Conservation (phyloP, 805 yeast species). For the Candida vaughaniae region DNA sequence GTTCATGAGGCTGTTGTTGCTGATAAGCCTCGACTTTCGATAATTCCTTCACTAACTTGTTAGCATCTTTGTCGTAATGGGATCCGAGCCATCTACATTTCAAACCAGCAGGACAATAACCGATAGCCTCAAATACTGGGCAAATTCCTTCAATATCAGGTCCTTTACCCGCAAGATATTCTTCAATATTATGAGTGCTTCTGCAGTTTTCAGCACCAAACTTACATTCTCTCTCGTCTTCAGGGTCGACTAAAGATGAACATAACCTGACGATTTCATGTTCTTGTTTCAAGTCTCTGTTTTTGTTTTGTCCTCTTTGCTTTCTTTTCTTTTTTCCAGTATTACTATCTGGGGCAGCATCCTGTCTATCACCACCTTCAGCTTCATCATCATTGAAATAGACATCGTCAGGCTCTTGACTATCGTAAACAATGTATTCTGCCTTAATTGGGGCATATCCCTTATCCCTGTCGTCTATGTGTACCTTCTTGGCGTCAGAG, state of each 20-base stretch:
- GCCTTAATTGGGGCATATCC: constrained; percentile 74
- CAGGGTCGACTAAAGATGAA: constrained; percentile 59
- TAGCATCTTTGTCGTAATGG: constrained; percentile 55
- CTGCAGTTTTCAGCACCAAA: constrained; percentile 73
- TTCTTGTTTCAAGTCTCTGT: constrained; percentile 69
- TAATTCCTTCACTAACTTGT: constrained; percentile 44
- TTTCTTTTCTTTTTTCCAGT: constrained; percentile 38
- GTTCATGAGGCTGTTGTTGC: constrained; percentile 47
- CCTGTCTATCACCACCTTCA: constrained; percentile 39
- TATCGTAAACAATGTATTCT: constrained; percentile 55
- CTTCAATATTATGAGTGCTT: constrained; percentile 69
- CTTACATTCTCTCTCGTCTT: constrained; percentile 46
- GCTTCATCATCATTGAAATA: constrained; percentile 42
- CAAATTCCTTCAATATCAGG: constrained; percentile 74
- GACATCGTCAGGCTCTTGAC: constrained; percentile 32
- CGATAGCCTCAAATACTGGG: constrained; percentile 79
- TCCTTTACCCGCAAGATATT: constrained; percentile 64
- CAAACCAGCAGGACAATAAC: constrained; percentile 89
- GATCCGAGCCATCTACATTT: constrained; percentile 88
- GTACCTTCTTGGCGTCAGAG: constrained; percentile 11
- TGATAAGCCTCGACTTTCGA: constrained; percentile 24
- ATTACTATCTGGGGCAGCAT: constrained; percentile 24
- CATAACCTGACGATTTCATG: constrained; percentile 68
- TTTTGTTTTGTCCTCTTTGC: constrained; percentile 79
- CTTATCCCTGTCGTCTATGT: constrained; percentile 29